These are phyloP conservation scores for Candida germanica DNA, from an alignment of 805 yeast genomes.

Conservation along the genomic window DNA sequence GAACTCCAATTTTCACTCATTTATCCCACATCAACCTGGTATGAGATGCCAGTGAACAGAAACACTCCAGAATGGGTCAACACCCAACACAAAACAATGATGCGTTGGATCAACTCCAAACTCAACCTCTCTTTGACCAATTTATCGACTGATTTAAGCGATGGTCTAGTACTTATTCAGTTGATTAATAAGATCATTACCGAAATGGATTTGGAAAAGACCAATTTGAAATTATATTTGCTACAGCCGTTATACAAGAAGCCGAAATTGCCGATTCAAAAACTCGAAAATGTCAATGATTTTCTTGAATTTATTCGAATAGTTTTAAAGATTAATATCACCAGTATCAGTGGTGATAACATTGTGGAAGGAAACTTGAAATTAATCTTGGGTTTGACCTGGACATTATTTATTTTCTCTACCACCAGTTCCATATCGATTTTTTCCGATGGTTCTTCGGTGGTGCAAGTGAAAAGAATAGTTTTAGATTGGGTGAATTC, in stretches of 20 bases:
- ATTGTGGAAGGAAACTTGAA: slow-evolving; percentile 48
- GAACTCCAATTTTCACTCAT: neutral
- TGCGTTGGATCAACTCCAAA: slow-evolving; percentile 48
- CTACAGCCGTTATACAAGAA: slow-evolving; percentile 30
- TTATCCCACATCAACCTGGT: neutral
- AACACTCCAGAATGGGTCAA: slow-evolving; percentile 35
- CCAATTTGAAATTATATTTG: slow-evolving; percentile 18
- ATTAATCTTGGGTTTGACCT: slow-evolving; percentile 45
- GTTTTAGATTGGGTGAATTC: slow-evolving; percentile 52
- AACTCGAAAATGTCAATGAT: slow-evolving; percentile 45
- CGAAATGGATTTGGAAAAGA: slow-evolving; percentile 14
- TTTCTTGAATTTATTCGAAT: slow-evolving; percentile 40
- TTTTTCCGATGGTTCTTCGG: slow-evolving; percentile 23
- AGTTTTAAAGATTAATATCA: slow-evolving; percentile 37
- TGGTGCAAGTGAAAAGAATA: slow-evolving; percentile 28
- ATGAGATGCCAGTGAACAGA: no score
- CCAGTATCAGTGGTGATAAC: slow-evolving; percentile 48
- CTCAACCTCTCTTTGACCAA: slow-evolving; percentile 19
- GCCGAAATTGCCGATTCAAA: slow-evolving; percentile 44
- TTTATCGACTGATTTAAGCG: slow-evolving; percentile 32
- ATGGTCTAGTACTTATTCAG: slow-evolving; percentile 38
- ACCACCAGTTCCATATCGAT: slow-evolving; percentile 24
- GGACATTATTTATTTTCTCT: slow-evolving; percentile 46
- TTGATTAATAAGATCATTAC: slow-evolving; percentile 32
- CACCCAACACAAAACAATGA: slow-evolving; percentile 47